Evolutionary conservation across 129 eudicot species (phyloP), one percentile per base, ranked within the genome.

Genomic region (Artemisia annua): DNA sequence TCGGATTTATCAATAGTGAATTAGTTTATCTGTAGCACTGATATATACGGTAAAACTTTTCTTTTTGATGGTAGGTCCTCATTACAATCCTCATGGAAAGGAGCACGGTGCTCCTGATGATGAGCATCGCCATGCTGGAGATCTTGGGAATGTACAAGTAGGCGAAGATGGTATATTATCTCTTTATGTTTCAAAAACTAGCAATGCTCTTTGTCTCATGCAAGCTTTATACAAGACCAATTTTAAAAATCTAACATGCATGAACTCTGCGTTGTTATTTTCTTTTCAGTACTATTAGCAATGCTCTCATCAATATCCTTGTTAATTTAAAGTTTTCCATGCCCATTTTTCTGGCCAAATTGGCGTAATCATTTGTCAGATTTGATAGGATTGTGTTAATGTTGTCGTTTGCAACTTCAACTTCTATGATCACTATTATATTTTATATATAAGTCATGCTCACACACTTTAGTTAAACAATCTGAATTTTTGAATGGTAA

Each of bases 31-130:
- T 52, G 16, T 39, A 7, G 6, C 3, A 30, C 16, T 4, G 11
- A 4, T 60, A 26, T 22, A 71, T 56, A 60, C 8, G 75, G 10
- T 50, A 57, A 1, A 59, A n/a, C n/a, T 0, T 75, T 15, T 22
- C 26, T 26, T 16, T 62, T 48, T 78, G 61, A 74, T 76, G 12
- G 46, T 72, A 93, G 98, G 98, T 35, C 98, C 98, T 66, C 98
- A 93, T 72, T 93, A 69, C 72, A 93, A 93, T 78, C 98, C 98
- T 69, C 88, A 84, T 84, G 92, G 85, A 22, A 87, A 89, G 75
- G 96, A 84, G 67, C 98, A 93, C 78, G 98, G 98, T 70, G 89
- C 98, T 66, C 98, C 98, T 28, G 92, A 86, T 66, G 98, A 93
- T 17, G 97, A 87, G 79, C 52, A 7, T 66, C 98, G 98, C 82